A percentile compares a stretch with the other conserved stretches of the same genome.
These are phyloP conservation scores for Trifolium subterraneum DNA, from an alignment of 306 rosid species.

Conservation along the genomic window DNA sequence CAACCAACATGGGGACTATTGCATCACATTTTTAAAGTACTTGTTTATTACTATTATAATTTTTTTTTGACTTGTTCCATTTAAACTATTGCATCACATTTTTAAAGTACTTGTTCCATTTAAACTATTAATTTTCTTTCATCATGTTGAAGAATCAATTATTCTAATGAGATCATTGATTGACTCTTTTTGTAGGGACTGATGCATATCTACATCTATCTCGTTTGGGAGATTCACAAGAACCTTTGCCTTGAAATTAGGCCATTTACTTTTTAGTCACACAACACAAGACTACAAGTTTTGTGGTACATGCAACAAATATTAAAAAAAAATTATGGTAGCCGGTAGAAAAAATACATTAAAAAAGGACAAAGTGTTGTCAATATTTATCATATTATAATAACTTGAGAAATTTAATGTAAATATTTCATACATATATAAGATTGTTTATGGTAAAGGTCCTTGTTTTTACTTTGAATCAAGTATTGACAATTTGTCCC, in stretches of 20 bases:
- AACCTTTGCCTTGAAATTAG: conserved; percentile 68
- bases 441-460: conserved; percentile 20
- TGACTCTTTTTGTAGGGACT: conserved; percentile 62
- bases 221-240: conserved; percentile 91
- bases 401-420: conserved; percentile 42
- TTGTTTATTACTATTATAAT: too few relatives aligned
- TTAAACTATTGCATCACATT: too few relatives aligned
- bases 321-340: conserved; percentile 17
- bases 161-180: conserved; percentile 27
- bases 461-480: conserved; percentile 10
- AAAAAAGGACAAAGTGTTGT: conserved; percentile 36
- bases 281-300: background rate
- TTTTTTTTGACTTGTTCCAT: background rate
- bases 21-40: too few relatives aligned
- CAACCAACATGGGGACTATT: too few relatives aligned
- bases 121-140: too few relatives aligned
- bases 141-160: background rate
- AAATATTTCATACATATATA: conserved; percentile 1
- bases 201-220: conserved; percentile 95
- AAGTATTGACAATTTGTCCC: conserved; percentile 15
- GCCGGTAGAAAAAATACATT: background rate
- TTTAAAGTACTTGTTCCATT: background rate
- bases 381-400: conserved; percentile 38
- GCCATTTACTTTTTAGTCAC: background rate
- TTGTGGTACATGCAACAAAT: background rate